Base-by-base conservation (phyloP, 2,329 filamentous ascomycete species). In the Fonsecaea pugnacius region DNA sequence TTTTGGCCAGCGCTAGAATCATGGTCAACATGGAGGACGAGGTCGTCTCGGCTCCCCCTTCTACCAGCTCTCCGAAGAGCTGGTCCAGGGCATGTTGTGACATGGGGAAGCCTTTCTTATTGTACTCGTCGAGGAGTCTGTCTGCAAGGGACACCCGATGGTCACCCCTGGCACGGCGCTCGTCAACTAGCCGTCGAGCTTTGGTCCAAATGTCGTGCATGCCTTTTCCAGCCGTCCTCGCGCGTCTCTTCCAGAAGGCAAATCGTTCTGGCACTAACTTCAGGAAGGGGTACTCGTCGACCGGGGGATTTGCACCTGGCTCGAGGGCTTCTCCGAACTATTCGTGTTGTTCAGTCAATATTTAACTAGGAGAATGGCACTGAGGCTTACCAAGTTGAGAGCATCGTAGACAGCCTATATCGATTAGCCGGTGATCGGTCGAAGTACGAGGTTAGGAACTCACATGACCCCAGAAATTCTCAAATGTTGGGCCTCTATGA, bases 1-100 rank as follows among this genome's bases (percentile, higher is more conserved):
- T 81, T 16, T 83, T 75, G 12, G 77, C 78, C 71, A 85, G 55
- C 2, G 50, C n/a, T 38, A 66, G 36, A 1, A 66, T 63, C n/a
- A 35, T 54, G 16, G 60, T 63, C 36, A 66, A 56, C 14, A 56
- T 56, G 14, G 64, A 54, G 7, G 59, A 59, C 6, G 64, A 33
- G 7, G 64, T 66, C 4, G 64, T 66, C 18, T 66, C 64, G 18
- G 64, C 59, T 35, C 64, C 64, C 21, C 61, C 61, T 50, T 63
- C 61, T 3, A 63, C 61, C 6, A 63, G 2, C 10, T 58, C 61
- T 7, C 61, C 61, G 21, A 63, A 21, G 55, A 63, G 58, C 21
- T 63, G 61, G 32, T 63, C 58, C 33, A 36, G 10, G 30, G 58
- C 24, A 40, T 63, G 61, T 24, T 63, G 51, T 3, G 51, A 9